Evolutionary conservation across 139 green algal species (phyloP), one percentile per base, ranked within the genome.

Genomic region (Haematococcus lacustris): DNA sequence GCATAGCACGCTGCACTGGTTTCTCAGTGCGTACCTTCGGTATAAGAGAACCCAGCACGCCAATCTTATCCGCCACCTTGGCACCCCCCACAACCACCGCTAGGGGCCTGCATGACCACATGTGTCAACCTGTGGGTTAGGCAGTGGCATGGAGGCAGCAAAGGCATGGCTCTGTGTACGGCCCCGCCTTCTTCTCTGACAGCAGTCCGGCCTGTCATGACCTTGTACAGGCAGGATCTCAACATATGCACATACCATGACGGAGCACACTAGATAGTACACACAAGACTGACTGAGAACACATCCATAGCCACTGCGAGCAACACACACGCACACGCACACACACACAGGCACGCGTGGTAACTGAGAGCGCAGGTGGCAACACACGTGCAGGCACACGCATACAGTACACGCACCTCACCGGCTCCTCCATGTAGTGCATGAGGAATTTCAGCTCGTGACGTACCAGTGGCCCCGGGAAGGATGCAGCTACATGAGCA

Each of bases 11-110:
- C n/a, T n/a, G n/a, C n/a, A n/a, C n/a, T n/a, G n/a, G n/a, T n/a
- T n/a, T n/a, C n/a, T n/a, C n/a, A n/a, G n/a, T n/a, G n/a, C n/a
- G n/a, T 35, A 68, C 66, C 66, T 69, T 74, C 30, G 76, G 66
- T 2, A 86, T 50, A 38, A 88, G 75, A 21, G 74, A 51, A 7
- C 71, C 34, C 37, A 88, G 50, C 70, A 89, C 84, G 0, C 75
- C 71, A 33, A 89, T 78, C 84, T 89, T 89, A 67, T 89, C 84
- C 2, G 73, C 73, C 38, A 89, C 84, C 74, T 89, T 89, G 72
- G 78, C 81, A 38, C 84, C 84, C 2, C 84, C 84, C 35, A 89
- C 78, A 32, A 82, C 64, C 39, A 86, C 81, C 2, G 78, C 76
- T 63, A 89, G 71, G 23, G 81, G 83, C 69, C 82, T 85, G 73